Evolutionary conservation across 2,329 filamentous ascomycete species (phyloP), one percentile per base, ranked within the genome.

Genomic region (Colletotrichum eleusines): DNA sequence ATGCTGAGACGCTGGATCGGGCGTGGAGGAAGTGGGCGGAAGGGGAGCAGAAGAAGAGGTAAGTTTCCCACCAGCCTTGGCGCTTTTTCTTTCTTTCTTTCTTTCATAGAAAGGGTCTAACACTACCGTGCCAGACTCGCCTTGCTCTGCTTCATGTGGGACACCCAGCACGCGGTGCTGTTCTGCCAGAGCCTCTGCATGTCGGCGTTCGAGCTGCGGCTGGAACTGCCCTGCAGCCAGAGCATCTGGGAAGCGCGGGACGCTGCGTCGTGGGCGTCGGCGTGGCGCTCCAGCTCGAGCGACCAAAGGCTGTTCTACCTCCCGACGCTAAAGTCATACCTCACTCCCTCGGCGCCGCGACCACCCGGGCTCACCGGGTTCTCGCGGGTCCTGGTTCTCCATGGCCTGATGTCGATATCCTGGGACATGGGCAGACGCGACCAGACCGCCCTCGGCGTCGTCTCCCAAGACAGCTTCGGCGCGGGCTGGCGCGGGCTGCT

Each of bases 101-200:
- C 18, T 6, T 42, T 1, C 7, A 44, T 9, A 6, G n/a, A 23
- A n/a, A 5, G 44, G 50, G 28, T 23, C 69, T 68, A 23, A 70
- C 42, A 51, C 18, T 35, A 23, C 7, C 6, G n/a, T 20, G 26
- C 20, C 38, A 84, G 84, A 63, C 78, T 89, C 0, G 87, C 88
- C 0, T 83, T 90, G 48, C 80, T 89, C 6, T 91, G 88, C 75
- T 91, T 91, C 76, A 87, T 91, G 81, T 91, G 89, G 89, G 89
- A 91, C 73, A 89, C 88, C 0, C 88, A 91, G 65, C 88, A 91
- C 71, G 88, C 89, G 0, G 87, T 90, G 0, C 80, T 91, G 0
- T 91, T 91, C 76, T 90, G 87, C n/a, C 89, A 91, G 75, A 89
- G 87, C 5, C 82, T 91, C 0, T 91, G 89, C 77, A 91, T 91